Base-by-base conservation (phyloP, 768 basidiomycete genomes). In the Pleurotus citrinopileatus region DNA sequence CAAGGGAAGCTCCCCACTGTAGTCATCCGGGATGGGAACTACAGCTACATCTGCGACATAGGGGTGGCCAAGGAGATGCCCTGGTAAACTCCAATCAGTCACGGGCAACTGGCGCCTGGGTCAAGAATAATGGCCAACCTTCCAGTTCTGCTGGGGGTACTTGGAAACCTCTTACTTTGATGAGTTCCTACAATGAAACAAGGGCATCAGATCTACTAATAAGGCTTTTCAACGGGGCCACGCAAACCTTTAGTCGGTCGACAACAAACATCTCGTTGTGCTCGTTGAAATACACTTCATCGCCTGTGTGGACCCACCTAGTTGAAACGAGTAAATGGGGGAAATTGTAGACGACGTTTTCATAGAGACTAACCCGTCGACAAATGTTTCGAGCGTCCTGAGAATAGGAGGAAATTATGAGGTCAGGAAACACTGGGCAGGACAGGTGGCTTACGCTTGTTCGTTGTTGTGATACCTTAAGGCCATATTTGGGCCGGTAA, bases 1-100 rank as follows among this genome's bases (percentile, higher is more conserved):
- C 61, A 88, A 62, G 0, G 88, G 88, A 4, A 87, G 68, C 63
- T 90, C 88, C 13, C 88, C 88, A 55, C 80, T 83, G 55, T 80
- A 89, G 6, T 87, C 86, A 60, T 90, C 83, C 6, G 79, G 80
- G 27, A 85, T 61, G 0, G 84, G 80, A 15, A 89, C 80, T 1
- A 89, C 86, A 57, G 87, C 87, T 1, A 73, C 73, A 38, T 85
- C 80, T 3, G 73, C 71, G 20, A 88, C 79, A 59, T 85, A 84
- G 0, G 76, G 67, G 58, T 87, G 82, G 40, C 72, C 76, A 22
- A 86, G 64, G n/a, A 86, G 61, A 55, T 83, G 83, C 17, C 70
- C 85, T 63, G n/a, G 42, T 7, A 53, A 12, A 23, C 37, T 22
- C 17, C 19, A 2, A 6, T 47, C 32, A 36, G 26, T 9, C 8